Conservation (phyloP, 352 stramenopile species). For the Phytophthora sp. region DNA sequence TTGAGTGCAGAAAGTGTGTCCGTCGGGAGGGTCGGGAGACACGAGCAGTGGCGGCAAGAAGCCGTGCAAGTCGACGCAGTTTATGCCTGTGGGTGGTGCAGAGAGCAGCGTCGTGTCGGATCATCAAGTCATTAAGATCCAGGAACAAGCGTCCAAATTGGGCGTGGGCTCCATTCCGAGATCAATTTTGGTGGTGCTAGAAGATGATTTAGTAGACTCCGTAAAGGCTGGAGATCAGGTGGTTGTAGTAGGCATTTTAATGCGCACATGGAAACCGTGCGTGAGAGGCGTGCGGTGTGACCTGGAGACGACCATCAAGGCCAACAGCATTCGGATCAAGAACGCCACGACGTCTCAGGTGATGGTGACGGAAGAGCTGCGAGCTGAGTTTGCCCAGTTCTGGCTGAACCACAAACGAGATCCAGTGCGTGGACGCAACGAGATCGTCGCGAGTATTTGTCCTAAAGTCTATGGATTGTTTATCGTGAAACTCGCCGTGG, state of each 20-base stretch:
- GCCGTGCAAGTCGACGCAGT: slow-evolving; percentile 84
- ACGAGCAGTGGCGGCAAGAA: slow-evolving; percentile 50
- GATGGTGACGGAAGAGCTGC: slow-evolving; percentile 80
- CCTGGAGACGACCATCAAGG: slow-evolving; percentile 87
- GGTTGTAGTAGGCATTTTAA: slow-evolving; percentile 90
- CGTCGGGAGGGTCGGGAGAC: slow-evolving; percentile 41
- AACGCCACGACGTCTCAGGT: slow-evolving; percentile 70
- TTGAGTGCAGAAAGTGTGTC: slow-evolving; percentile 56
- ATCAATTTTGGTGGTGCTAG: slow-evolving; percentile 95
- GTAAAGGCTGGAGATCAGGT: slow-evolving; percentile 97
- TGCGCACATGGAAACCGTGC: slow-evolving; percentile 92
- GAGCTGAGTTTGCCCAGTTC: slow-evolving; percentile 92
- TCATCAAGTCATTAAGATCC: slow-evolving; percentile 96
- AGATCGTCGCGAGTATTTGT: slow-evolving; percentile 94
- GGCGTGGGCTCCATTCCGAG: slow-evolving; percentile 93
- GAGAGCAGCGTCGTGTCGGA: slow-evolving; percentile 64
- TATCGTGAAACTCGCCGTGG: slow-evolving; percentile 92
- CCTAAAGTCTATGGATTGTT: slow-evolving; percentile 95
- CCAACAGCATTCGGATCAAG: slow-evolving; percentile 75
- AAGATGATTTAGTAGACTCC: slow-evolving; percentile 85
- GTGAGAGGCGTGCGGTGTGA: slow-evolving; percentile 88
- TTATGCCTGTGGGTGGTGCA: slow-evolving; percentile 52
- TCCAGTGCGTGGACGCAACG: slow-evolving; percentile 81
- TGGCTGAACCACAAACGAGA: slow-evolving; percentile 70
- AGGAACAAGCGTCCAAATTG: slow-evolving; percentile 94